These are phyloP conservation scores for Oryza longistaminata DNA, from an alignment of 176 grass and related monocot genomes.

Conservation along the genomic window DNA sequence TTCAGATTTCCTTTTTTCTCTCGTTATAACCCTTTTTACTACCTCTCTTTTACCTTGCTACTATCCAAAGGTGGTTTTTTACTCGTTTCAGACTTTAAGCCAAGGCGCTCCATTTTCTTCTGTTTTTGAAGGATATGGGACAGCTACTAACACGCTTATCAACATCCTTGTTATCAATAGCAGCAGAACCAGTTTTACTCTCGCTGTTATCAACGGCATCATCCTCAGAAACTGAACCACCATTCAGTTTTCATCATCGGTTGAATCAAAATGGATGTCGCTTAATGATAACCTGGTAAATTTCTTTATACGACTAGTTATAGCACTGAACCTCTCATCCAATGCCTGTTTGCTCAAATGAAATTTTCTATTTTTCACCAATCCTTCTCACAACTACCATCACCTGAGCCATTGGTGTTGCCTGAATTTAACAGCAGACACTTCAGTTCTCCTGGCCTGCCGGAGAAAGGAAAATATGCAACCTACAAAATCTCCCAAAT, in stretches of 20 bases:
- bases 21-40: slow-evolving; percentile 21
- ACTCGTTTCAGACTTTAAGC: slow-evolving; percentile 64
- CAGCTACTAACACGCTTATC: slow-evolving; percentile 62
- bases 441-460: slow-evolving; percentile 63
- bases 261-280: slow-evolving; percentile 81
- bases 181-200: slow-evolving; percentile 43
- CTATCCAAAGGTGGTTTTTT: slow-evolving; percentile 42
- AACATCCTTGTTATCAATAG: slow-evolving; percentile 39
- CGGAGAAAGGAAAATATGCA: slow-evolving; percentile 66
- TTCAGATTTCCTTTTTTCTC: slow-evolving; percentile 67
- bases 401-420: slow-evolving; percentile 38
- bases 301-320: slow-evolving; percentile 61
- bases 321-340: slow-evolving; percentile 60
- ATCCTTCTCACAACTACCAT: slow-evolving; percentile 43
- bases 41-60: slow-evolving; percentile 32
- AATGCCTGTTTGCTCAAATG: slow-evolving; percentile 57
- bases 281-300: slow-evolving; percentile 60
- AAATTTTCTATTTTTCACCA: slow-evolving; percentile 42
- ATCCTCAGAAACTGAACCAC: slow-evolving; percentile 32
- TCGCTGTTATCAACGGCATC: slow-evolving; percentile 25
- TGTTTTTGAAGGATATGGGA: slow-evolving; percentile 84
- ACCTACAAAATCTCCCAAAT: slow-evolving; percentile 58
- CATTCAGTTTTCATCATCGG: slow-evolving; percentile 64
- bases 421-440: slow-evolving; percentile 31
- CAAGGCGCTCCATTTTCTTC: slow-evolving; percentile 87